A percentile compares a stretch with the other conserved stretches of the same genome.
Conservation (phyloP, 768 basidiomycete genomes). For the Calocera cornea region DNA sequence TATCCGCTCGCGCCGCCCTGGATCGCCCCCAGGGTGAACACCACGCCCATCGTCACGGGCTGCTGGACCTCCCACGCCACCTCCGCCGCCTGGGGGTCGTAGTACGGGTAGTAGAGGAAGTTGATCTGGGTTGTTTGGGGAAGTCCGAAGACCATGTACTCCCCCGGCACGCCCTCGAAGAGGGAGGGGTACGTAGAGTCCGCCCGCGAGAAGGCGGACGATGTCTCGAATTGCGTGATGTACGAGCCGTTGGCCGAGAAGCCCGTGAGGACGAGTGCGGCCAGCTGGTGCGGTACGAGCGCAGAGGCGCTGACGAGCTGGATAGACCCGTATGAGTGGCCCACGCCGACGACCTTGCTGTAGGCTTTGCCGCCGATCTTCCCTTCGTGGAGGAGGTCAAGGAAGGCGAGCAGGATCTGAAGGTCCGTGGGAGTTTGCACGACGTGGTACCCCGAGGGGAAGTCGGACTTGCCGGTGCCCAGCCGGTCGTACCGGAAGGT, state of each 20-base stretch:
- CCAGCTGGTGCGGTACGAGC: not conserved
- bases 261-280: constrained; percentile 12
- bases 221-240: constrained; percentile 8
- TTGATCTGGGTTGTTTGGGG: constrained; percentile 14
- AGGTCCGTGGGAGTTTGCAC: constrained; percentile 1
- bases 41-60: constrained; percentile 12
- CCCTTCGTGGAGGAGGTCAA: constrained; percentile 5
- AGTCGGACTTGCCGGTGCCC: constrained; percentile 12
- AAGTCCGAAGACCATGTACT: constrained; percentile 9
- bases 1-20: not conserved
- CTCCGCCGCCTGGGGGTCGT: constrained; percentile 6
- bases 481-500: constrained; percentile 15
- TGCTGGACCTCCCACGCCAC: constrained; percentile 5
- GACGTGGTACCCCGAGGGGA: constrained; percentile 10
- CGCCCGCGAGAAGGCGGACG: constrained; percentile 10
- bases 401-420: not conserved
- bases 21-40: constrained; percentile 9
- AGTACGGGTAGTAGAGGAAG: constrained; percentile 13
- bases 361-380: constrained; percentile 7
- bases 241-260: constrained; percentile 7
- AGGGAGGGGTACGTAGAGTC: constrained; percentile 3
- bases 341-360: constrained; percentile 12
- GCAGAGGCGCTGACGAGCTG: constrained; percentile 4
- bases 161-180: constrained; percentile 7
- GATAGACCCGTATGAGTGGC: constrained; percentile 14